Evolutionary conservation across 2,329 filamentous ascomycete species (phyloP).

Genomic region (Chrysoporthe cubensis): DNA sequence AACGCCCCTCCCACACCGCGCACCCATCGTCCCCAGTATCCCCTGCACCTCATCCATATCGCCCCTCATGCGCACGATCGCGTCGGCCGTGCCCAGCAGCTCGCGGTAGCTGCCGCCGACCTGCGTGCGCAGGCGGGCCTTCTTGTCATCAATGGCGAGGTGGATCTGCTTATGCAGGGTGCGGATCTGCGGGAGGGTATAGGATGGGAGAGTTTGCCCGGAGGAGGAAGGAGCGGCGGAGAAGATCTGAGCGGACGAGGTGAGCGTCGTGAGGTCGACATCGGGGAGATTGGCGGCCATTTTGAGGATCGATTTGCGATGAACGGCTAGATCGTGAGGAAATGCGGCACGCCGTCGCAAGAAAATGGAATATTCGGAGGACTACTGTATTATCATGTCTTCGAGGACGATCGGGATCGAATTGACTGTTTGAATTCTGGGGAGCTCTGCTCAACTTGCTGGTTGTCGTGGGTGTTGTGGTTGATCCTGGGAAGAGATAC

Average conservation of each 20-base stretch:
- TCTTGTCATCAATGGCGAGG: constrained; percentile 64
- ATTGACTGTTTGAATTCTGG: not conserved
- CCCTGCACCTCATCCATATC: constrained; percentile 77
- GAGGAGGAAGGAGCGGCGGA: constrained; percentile 42
- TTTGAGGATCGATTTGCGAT: constrained; percentile 27
- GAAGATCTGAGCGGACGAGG: constrained; percentile 59
- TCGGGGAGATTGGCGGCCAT: constrained; percentile 49
- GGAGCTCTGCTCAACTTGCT: not conserved
- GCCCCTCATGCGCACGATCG: constrained; percentile 86
- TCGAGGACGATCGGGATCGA: no score
- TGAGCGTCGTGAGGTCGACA: constrained; percentile 51
- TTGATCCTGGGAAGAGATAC: not conserved
- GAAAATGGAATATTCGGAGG: not conserved
- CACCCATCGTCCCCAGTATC: constrained; percentile 72
- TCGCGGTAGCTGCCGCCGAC: constrained; percentile 79
- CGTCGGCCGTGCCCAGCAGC: constrained; percentile 87
- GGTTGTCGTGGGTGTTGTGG: not conserved
- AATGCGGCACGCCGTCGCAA: not conserved
- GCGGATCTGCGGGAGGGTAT: constrained; percentile 67
- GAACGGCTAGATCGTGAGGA: not conserved
- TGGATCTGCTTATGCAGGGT: constrained; percentile 65
- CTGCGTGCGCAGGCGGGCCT: constrained; percentile 63
- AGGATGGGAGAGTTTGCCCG: constrained; percentile 27
- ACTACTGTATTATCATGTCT: constrained; percentile 22
- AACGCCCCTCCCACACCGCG: constrained; percentile 73